These are phyloP conservation scores for Pichia inconspicua DNA, from an alignment of 1,139 yeast genomes.

Conservation along the genomic window DNA sequence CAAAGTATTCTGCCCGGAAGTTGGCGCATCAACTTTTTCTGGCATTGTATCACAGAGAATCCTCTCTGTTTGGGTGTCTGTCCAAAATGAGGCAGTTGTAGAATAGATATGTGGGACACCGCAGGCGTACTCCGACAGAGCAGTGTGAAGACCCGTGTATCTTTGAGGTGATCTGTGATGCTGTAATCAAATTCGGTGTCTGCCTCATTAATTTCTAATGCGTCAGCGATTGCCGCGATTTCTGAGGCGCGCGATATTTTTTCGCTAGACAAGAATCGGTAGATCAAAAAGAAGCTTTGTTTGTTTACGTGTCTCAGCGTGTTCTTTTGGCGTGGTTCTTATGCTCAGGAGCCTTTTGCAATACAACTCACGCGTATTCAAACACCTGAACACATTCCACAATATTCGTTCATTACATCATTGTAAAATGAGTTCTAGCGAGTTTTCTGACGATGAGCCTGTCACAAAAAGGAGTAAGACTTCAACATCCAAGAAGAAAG, in stretches of 20 bases:
- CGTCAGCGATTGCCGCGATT: too few species aligned
- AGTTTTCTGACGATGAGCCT: slow-evolving; percentile 6
- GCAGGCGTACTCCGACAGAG: not conserved
- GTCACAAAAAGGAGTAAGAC: slow-evolving; percentile 3
- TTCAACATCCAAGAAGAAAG: slow-evolving; percentile 6
- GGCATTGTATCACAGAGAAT: not conserved
- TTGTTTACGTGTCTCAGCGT: not conserved
- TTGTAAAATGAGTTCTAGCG: slow-evolving; percentile 4
- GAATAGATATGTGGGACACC: not conserved
- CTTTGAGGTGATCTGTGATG: too few species aligned
- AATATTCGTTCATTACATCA: not conserved
- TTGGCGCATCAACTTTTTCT: not conserved
- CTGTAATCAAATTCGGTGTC: not conserved
- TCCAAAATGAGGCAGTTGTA: too few species aligned
- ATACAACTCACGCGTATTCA: not conserved
- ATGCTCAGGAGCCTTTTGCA: not conserved
- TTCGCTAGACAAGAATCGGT: too few species aligned
- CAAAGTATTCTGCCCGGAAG: not conserved
- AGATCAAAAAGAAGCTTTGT: not conserved
- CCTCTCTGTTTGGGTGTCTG: not conserved
- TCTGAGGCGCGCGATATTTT: not conserved
- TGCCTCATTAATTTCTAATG: too few species aligned
- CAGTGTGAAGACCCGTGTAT: too few species aligned
- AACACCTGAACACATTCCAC: not conserved
- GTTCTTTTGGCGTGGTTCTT: not conserved